These are phyloP conservation scores for Nannizziopsis barbatae DNA, from an alignment of 2,329 filamentous ascomycete species.

Conservation along the genomic window DNA sequence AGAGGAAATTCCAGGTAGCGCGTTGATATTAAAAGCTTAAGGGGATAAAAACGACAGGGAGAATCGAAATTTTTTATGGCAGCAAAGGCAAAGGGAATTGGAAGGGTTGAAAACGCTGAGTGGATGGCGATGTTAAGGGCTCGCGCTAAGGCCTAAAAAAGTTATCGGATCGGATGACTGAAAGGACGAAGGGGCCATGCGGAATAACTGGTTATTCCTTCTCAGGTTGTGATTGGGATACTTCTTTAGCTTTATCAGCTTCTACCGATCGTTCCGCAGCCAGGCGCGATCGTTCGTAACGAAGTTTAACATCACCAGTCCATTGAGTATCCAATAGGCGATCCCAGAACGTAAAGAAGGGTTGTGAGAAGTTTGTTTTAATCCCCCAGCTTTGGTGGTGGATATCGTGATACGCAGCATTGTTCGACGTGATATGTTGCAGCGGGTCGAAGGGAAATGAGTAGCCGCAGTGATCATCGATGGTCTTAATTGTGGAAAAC, in stretches of 20 bases:
- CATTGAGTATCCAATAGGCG: conserved; percentile 69
- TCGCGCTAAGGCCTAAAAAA: too few relatives aligned
- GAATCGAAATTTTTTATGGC: too few relatives aligned
- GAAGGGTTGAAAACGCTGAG: too few relatives aligned
- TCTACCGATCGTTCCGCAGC: conserved; percentile 47
- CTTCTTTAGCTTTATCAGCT: conserved; percentile 17
- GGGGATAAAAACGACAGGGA: too few relatives aligned
- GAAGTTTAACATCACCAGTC: conserved; percentile 53
- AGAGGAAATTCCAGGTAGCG: neutral
- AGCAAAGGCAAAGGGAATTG: too few relatives aligned
- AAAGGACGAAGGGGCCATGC: too few relatives aligned
- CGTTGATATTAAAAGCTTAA: neutral
- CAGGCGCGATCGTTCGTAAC: conserved; percentile 47
- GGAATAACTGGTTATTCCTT: too few relatives aligned
- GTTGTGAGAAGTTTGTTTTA: conserved; percentile 51
- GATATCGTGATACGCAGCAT: conserved; percentile 92
- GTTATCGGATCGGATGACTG: too few relatives aligned
- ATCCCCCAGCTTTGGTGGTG: conserved; percentile 99
- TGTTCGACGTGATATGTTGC: conserved; percentile 85
- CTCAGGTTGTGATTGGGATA: conserved; percentile 16
- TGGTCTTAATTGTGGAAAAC: conserved; percentile 83
- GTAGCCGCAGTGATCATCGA: conserved; percentile 96
- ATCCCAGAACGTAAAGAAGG: conserved; percentile 89
- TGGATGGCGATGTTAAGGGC: too few relatives aligned
- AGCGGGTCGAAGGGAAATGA: conserved; percentile 90